phyloP scores from a whole-genome alignment of 148 eudicot genomes.

The Talinum fruticosum region DNA sequence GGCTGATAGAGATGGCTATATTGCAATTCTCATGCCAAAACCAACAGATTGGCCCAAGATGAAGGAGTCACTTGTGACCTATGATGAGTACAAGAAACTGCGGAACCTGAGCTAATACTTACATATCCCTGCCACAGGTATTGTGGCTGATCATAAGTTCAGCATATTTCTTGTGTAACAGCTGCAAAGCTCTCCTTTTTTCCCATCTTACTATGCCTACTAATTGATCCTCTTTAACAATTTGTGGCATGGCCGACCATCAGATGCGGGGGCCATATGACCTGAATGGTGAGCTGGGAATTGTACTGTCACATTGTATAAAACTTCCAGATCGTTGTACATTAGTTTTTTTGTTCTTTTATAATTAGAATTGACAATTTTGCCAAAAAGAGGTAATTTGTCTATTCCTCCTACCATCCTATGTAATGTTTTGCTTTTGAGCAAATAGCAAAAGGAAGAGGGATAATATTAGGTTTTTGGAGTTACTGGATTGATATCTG shows the following conservation, averaged over 20 bases:
- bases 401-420: too few relatives aligned
- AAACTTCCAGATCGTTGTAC: too few relatives aligned
- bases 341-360: too few relatives aligned
- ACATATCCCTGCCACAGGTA: neutral
- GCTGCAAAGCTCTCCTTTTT: slow-evolving; percentile 8
- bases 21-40: slow-evolving; percentile 85
- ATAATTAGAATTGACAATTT: too few relatives aligned
- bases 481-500: too few relatives aligned
- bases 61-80: slow-evolving; percentile 52
- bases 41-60: slow-evolving; percentile 81
- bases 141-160: neutral
- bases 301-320: too few relatives aligned
- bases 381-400: too few relatives aligned
- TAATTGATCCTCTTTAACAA: neutral
- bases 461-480: too few relatives aligned
- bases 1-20: slow-evolving; percentile 93
- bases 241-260: neutral
- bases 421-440: too few relatives aligned
- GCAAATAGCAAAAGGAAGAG: too few relatives aligned
- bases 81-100: slow-evolving; percentile 63
- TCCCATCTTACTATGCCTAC: neutral
- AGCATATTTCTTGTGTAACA: neutral
- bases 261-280: slow-evolving; percentile 1
- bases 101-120: slow-evolving; percentile 31
- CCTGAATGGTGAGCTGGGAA: too few relatives aligned